Conservation (phyloP, 2,329 filamentous ascomycete species). For the Sordariomycetes sp. region DNA sequence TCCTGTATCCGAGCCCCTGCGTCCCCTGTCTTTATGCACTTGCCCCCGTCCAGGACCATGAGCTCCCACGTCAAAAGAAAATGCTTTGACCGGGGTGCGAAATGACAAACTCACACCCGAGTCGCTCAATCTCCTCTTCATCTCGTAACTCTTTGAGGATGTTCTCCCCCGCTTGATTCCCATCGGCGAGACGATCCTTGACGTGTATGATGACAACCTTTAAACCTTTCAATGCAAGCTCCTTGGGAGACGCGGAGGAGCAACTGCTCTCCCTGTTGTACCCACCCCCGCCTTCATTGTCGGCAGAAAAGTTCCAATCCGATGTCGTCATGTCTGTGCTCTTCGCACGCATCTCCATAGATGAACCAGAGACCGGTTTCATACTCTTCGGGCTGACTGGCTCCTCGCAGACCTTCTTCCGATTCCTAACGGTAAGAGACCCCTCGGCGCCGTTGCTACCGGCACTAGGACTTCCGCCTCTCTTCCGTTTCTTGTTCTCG, state of each 20-base stretch:
- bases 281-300: not conserved
- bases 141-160: slow-evolving; percentile 59
- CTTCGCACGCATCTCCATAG: not conserved
- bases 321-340: not conserved
- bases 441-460: slow-evolving; percentile 11
- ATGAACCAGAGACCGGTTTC: slow-evolving; percentile 10
- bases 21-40: not conserved
- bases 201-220: slow-evolving; percentile 85
- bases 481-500: slow-evolving; percentile 51
- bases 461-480: slow-evolving; percentile 19
- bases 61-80: slow-evolving; percentile 24
- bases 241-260: slow-evolving; percentile 11
- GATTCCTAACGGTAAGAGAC: slow-evolving; percentile 5
- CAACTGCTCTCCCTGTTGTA: not conserved
- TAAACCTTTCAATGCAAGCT: slow-evolving; percentile 51
- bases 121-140: slow-evolving; percentile 46
- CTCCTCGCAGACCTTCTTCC: slow-evolving; percentile 19
- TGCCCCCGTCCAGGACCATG: not conserved
- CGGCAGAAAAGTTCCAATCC: not conserved
- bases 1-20: not conserved
- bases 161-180: slow-evolving; percentile 44
- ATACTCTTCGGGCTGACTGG: slow-evolving; percentile 39
- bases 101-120: slow-evolving; percentile 73
- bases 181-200: slow-evolving; percentile 74
- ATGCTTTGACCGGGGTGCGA: slow-evolving; percentile 51